Evolutionary conservation across 2,329 filamentous ascomycete species (phyloP).

Genomic region (Talaromyces funiculosus): DNA sequence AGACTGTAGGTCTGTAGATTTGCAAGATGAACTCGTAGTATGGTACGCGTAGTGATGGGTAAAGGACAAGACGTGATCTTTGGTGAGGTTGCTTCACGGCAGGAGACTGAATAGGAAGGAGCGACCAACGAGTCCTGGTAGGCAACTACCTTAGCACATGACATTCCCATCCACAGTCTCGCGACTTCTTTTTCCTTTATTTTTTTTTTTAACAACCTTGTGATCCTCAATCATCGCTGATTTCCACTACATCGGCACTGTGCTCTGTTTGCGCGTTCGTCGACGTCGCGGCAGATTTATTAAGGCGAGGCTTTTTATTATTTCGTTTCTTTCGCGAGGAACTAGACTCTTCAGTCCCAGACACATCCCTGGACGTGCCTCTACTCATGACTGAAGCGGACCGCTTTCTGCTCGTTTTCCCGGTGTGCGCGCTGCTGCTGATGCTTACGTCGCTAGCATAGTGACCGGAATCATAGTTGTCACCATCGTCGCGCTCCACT

Average conservation of each 20-base stretch:
- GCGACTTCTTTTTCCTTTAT: neutral
- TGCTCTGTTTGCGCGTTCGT: neutral
- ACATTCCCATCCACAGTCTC: neutral
- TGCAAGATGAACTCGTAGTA: neutral
- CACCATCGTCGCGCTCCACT: slow-evolving; percentile 42
- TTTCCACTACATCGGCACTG: neutral
- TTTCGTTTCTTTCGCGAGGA: neutral
- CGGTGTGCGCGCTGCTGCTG: neutral
- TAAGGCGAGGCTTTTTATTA: neutral
- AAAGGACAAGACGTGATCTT: neutral
- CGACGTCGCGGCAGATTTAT: neutral
- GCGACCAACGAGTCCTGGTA: neutral
- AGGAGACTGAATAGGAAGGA: neutral
- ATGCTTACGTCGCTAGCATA: neutral
- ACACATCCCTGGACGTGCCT: slow-evolving; percentile 7
- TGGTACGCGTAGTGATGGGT: neutral
- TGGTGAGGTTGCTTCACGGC: neutral
- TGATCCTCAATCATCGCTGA: neutral
- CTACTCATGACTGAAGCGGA: slow-evolving; percentile 4
- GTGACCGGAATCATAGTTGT: neutral
- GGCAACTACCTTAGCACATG: neutral
- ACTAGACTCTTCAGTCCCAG: slow-evolving; percentile 19
- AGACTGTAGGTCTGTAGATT: neutral
- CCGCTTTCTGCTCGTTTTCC: slow-evolving; percentile 2
- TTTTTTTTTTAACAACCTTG: too few relatives aligned